phyloP scores from a whole-genome alignment of 306 rosid genomes.

The Acacia confusa region DNA sequence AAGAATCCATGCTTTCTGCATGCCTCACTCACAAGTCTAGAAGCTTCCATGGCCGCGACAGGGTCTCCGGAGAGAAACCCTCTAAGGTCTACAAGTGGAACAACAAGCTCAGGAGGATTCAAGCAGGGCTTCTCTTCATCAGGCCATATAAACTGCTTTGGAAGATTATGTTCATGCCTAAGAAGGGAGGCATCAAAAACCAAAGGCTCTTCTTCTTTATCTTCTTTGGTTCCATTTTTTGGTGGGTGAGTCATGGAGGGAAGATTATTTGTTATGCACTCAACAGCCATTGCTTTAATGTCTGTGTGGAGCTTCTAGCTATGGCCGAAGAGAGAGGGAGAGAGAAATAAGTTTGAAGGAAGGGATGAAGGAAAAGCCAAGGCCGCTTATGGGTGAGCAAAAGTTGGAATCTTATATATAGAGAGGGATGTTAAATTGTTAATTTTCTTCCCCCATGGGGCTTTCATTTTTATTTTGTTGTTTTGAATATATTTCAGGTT shows the following conservation, averaged over 20 bases:
- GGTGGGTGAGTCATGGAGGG: conserved; percentile 47
- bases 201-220: conserved; percentile 34
- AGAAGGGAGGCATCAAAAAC: conserved; percentile 79
- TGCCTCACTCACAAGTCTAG: conserved; percentile 65
- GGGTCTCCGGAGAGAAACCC: conserved; percentile 74
- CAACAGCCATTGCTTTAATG: conserved; percentile 65
- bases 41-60: conserved; percentile 53
- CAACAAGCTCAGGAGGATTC: conserved; percentile 51
- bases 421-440: neutral
- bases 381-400: conserved; percentile 64
- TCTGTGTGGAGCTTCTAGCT: neutral
- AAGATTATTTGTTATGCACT: conserved; percentile 45
- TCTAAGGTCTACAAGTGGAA: conserved; percentile 65
- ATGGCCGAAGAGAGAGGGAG: neutral
- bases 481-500: neutral
- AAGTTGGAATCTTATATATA: conserved; percentile 69
- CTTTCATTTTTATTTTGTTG: neutral
- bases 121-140: conserved; percentile 67
- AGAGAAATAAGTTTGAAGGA: conserved; percentile 47
- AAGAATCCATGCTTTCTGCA: conserved; percentile 89
- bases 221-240: conserved; percentile 28
- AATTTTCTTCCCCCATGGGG: neutral
- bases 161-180: conserved; percentile 51
- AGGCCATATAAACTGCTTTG: conserved; percentile 86
- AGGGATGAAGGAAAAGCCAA: conserved; percentile 80